Evolutionary conservation across 2,329 filamentous ascomycete species (phyloP), one percentile per base, ranked within the genome.

Genomic region (Trichoderma brevicompactum): DNA sequence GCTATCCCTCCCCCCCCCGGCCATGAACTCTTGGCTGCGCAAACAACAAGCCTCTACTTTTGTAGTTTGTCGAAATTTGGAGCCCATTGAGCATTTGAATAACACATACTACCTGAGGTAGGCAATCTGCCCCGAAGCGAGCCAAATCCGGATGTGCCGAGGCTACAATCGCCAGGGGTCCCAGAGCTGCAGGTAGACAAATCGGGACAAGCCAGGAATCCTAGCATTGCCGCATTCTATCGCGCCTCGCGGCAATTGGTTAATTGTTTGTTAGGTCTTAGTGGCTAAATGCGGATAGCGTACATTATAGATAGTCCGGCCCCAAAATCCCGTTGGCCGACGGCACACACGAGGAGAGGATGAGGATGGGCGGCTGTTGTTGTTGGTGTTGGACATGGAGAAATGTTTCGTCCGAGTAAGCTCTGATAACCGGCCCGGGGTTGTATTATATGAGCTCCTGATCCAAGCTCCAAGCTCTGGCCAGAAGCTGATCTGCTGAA

Each of bases 201-300:
- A 55, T 55, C 23, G 52, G 52, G 36, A 43, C 52, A 40, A 43
- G 52, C 36, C 7, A 10, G 52, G 8, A 17, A 28, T 28, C 23
- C 15, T 28, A 41, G 56, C 56, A 60, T 32, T 60, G 36, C 56
- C 56, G 56, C 36, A 50, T 41, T 49, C 34, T 60, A 34, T 49
- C 56, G 46, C 44, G 34, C 44, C 38, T 60, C 56, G 56, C 56
- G 56, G 56, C 56, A 60, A 50, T 60, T 60, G 56, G 46, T 50
- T 28, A 49, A 50, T 50, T 7, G 2, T 55, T 8, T n/a, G 34
- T 12, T 49, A 34, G 34, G 43, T 12, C 2, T 28, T 5, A 50
- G 8, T 34, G 15, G 48, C 28, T 28, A 34, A 34, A 9, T 50
- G 28, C 28, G 48, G 48, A 50, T 32, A 32, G 48, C 28, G 48